These are phyloP conservation scores for Coemansia sp. DNA, from an alignment of 192 early-diverging fungal species.

Conservation along the genomic window DNA sequence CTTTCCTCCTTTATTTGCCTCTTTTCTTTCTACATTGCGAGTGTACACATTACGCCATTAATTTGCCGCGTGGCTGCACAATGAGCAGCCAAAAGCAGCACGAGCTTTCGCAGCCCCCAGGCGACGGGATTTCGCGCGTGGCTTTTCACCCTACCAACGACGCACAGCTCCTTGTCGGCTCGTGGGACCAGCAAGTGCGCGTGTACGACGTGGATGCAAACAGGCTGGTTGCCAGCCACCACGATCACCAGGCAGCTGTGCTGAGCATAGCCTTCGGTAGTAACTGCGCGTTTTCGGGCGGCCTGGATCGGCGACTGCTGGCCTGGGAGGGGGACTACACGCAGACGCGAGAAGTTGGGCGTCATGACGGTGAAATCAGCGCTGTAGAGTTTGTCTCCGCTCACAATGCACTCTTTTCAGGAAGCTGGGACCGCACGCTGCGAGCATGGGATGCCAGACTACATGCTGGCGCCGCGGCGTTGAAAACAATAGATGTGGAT, in stretches of 20 bases:
- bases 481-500: conserved; percentile 14
- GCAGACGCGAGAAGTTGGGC: conserved; percentile 60
- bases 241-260: conserved; percentile 67
- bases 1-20: background rate
- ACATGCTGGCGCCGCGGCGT: conserved; percentile 39
- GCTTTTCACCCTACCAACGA: conserved; percentile 67
- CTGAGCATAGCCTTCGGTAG: conserved; percentile 72
- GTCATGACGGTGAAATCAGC: conserved; percentile 74
- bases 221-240: conserved; percentile 50
- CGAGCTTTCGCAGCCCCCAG: conserved; percentile 76
- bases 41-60: background rate
- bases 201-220: conserved; percentile 77
- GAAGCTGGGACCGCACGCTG: conserved; percentile 89
- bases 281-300: conserved; percentile 64
- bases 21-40: background rate
- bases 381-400: conserved; percentile 59
- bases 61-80: background rate
- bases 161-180: conserved; percentile 67
- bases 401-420: conserved; percentile 66
- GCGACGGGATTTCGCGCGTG: conserved; percentile 78
- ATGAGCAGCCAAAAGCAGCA: conserved; percentile 52
- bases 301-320: conserved; percentile 67
- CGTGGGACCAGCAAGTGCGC: conserved; percentile 88
- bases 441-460: conserved; percentile 51
- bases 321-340: conserved; percentile 64